Evolutionary conservation across 176 grass and related monocot species (phyloP), one percentile per base, ranked within the genome.

Genomic region (Eragrostis curvula): DNA sequence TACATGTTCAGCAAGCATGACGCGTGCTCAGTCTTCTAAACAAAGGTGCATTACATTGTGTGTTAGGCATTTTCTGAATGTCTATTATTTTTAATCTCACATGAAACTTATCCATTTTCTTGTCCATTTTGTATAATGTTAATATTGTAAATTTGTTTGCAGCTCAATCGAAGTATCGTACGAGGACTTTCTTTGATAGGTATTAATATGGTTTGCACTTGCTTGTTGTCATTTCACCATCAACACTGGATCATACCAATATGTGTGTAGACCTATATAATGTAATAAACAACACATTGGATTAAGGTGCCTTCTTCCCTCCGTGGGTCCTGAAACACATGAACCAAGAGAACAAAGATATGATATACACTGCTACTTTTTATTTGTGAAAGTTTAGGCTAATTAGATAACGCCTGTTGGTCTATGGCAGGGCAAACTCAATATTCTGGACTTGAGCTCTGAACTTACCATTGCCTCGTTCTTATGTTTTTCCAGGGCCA

Each of bases 161-260:
- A 98, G 96, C 48, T 81, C 86, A 44, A 85, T 42, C 75, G 90
- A 98, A 79, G 87, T 95, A 17, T 66, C 28, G 64, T 91, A 91
- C 82, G 90, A 95, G 67, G 96, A 98, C 64, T 98, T 98, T 75
- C 96, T 98, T 84, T 98, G 96, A 92, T 95, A 98, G 29, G 87
- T 70, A 84, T 85, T 67, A 44, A 24, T 74, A 39, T 63, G 56
- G 6, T 46, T 57, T 71, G 15, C 12, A 57, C 62, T 85, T 52
- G 44, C 1, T 64, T 68, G 12, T 40, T 57, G 23, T 1, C 32
- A 25, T 62, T 43, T 32, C 27, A 11, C 48, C 27, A 16, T 28
- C 53, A 75, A 56, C 51, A 14, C 8, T 29, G 47, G 47, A 55
- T 9, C 71, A 65, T 70, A 64, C 1, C 66, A 81, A 50, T 57